A percentile compares a stretch with the other conserved stretches of the same genome.
Conservation (phyloP, 2,329 filamentous ascomycete species). For the Capronia epimyces region DNA sequence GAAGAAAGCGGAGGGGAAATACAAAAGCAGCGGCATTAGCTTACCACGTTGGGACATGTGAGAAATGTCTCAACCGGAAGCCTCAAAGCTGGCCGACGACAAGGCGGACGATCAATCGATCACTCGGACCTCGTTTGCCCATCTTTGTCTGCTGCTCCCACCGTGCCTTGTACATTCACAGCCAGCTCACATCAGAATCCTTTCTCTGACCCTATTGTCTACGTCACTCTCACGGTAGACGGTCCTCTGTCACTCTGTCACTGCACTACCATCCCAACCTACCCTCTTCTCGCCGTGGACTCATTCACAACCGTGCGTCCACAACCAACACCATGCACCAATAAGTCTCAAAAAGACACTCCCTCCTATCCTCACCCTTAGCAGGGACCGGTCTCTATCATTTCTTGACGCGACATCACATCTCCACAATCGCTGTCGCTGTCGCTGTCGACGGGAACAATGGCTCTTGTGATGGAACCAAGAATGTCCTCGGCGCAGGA, state of each 20-base stretch:
- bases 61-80: constrained; percentile 5
- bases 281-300: not conserved
- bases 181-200: not conserved
- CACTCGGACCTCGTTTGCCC: not conserved
- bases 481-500: constrained; percentile 18
- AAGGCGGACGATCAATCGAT: not conserved
- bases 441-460: constrained; percentile 5
- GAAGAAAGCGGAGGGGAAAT: not conserved
- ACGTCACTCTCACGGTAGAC: not conserved
- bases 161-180: not conserved
- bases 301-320: not conserved
- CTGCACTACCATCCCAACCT: not conserved
- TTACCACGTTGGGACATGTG: not conserved
- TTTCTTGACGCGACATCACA: not conserved
- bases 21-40: not conserved
- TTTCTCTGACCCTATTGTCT: not conserved
- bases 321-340: not conserved
- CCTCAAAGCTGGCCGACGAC: not conserved
- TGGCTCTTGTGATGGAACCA: constrained; percentile 26
- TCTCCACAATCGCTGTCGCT: not conserved
- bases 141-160: not conserved
- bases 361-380: not conserved
- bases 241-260: not conserved
- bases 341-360: not conserved
- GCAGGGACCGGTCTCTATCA: not conserved